Evolutionary conservation across 495 filamentous ascomycete species (phyloP).

Genomic region (Bathelium albidoporum): DNA sequence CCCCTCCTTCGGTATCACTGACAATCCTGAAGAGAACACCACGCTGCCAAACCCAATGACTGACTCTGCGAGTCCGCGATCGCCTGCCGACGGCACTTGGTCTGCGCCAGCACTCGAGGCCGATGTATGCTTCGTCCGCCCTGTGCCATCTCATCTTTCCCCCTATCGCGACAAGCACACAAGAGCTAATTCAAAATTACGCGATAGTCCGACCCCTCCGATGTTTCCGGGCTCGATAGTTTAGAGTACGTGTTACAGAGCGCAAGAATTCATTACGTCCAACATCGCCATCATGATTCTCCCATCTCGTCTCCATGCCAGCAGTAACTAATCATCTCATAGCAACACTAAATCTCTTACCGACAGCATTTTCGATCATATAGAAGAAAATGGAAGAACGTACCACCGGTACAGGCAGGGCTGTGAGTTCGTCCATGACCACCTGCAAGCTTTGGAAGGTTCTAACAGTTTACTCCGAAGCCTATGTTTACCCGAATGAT

Average conservation of each 20-base stretch:
- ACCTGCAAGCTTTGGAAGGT: neutral
- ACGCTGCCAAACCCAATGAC: neutral
- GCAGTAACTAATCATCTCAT: neutral
- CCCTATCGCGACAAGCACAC: neutral
- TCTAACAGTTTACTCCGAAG: slow-evolving; percentile 16
- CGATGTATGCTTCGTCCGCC: neutral
- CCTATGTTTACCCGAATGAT: slow-evolving; percentile 27
- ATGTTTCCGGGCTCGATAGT: neutral
- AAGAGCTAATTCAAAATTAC: neutral
- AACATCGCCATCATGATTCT: too few relatives aligned
- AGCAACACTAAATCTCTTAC: slow-evolving; percentile 21
- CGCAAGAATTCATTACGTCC: neutral
- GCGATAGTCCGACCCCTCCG: neutral
- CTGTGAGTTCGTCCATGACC: neutral
- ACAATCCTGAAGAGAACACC: neutral
- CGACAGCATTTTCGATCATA: slow-evolving; percentile 23
- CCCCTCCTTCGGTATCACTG: neutral
- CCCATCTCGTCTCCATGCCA: too few relatives aligned
- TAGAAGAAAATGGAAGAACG: slow-evolving; percentile 24
- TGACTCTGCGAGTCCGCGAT: neutral
- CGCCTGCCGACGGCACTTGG: neutral
- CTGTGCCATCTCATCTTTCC: neutral
- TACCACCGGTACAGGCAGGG: slow-evolving; percentile 16
- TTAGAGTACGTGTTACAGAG: neutral
- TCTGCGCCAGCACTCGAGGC: neutral